Conservation (phyloP, 2,329 filamentous ascomycete species). For the Ophiobolus disseminans region DNA sequence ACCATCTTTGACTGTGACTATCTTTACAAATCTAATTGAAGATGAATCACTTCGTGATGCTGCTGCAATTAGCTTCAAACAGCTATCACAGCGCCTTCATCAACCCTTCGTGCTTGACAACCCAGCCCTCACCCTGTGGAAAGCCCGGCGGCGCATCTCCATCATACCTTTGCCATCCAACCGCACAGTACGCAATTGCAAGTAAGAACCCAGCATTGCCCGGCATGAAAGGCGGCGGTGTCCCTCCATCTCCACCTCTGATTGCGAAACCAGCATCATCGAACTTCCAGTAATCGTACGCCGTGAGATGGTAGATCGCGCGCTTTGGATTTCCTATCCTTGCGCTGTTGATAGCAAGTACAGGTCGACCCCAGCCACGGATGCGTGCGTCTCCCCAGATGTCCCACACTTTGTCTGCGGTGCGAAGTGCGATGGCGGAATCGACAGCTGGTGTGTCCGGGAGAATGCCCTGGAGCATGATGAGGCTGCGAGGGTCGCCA, state of each 20-base stretch:
- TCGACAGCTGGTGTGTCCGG: constrained; percentile 35
- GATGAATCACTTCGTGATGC: too few relatives aligned
- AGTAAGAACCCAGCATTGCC: constrained; percentile 58
- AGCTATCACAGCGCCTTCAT: constrained; percentile 25
- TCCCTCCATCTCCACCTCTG: constrained; percentile 59
- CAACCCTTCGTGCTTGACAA: constrained; percentile 32
- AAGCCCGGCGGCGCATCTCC: constrained; percentile 38
- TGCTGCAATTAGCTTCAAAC: too few relatives aligned
- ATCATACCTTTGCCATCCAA: constrained; percentile 58
- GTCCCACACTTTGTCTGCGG: constrained; percentile 33
- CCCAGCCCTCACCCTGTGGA: constrained; percentile 28
- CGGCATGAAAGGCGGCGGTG: constrained; percentile 65
- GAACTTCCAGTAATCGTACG: constrained; percentile 61
- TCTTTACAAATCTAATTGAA: too few relatives aligned
- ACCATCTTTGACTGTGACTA: too few relatives aligned
- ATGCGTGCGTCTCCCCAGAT: constrained; percentile 39
- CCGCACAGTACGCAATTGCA: constrained; percentile 62
- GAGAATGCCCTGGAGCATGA: constrained; percentile 38
- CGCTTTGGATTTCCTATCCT: constrained; percentile 30
- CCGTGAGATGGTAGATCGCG: constrained; percentile 50
- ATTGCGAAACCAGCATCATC: constrained; percentile 62
- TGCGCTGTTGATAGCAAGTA: constrained; percentile 40
- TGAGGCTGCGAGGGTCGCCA: constrained; percentile 34
- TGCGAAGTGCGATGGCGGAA: constrained; percentile 27
- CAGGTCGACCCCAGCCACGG: constrained; percentile 41